Evolutionary conservation across 1,284 basidiomycete species (phyloP), one percentile per base, ranked within the genome.

Genomic region (Hymenochaete sp.): DNA sequence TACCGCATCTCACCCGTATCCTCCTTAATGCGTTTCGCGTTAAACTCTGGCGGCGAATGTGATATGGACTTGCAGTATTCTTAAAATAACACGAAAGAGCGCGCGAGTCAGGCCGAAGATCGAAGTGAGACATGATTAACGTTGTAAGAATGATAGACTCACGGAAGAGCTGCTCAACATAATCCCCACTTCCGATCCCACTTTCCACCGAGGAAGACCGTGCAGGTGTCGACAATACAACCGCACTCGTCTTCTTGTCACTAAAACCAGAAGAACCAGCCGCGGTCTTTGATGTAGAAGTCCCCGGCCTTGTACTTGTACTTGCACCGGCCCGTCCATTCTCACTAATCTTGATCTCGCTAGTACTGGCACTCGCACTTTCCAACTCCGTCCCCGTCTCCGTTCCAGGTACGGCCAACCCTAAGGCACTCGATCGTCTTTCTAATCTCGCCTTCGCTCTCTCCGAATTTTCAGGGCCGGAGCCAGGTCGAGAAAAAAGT

Each of bases 1-100:
- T 61, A 63, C 37, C 51, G 55, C 36, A 44, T 49, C 21, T 49
- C 47, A 36, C 53, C 56, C 3, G 43, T 36, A n/a, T 50, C 54
- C 13, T 44, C 54, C 33, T 51, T 50, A 10, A 53, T 49, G 44
- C 56, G 55, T 22, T 64, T 53, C 36, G 56, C 57, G 45, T 28
- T 37, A 25, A 70, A 66, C 44, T 56, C 58, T 0, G 70, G 68
- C 3, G 31, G 38, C 3, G 53, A 51, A 11, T 57, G 29, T 1
- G 45, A 41, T n/a, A 54, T 49, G 9, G 36, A 53, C 5, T 44
- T 36, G 39, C 68, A 71, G 46, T 62, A 58, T 24, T 68, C 66
- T 67, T 32, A 29, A 16, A 10, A 38, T 24, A 7, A 35, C 13
- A 22, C n/a, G n/a, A n/a, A n/a, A n/a, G n/a, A n/a, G n/a, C n/a